Evolutionary conservation across 768 basidiomycete species (phyloP).

Genomic region (Trametes gibbosa): DNA sequence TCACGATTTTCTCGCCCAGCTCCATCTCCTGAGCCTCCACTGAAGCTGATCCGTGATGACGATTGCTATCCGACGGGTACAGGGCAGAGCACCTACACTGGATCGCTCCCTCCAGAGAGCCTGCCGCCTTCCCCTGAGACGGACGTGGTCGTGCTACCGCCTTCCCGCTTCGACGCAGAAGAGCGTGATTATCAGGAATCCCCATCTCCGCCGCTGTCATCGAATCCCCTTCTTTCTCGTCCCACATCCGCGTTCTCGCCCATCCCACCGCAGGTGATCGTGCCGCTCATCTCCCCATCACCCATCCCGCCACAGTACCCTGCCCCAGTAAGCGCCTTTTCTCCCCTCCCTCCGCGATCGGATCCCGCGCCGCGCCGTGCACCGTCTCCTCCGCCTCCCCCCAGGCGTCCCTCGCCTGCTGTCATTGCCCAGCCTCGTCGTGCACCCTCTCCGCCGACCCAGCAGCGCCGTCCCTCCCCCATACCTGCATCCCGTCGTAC

Average conservation of each 20-base stretch:
- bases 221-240: constrained; percentile 6
- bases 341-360: constrained; percentile 2
- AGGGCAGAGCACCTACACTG: not conserved
- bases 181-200: constrained; percentile 3
- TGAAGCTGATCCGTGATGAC: not conserved
- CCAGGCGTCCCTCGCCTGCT: not conserved
- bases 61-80: not conserved
- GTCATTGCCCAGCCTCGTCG: not conserved
- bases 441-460: not conserved
- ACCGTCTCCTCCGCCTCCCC: constrained; percentile 5
- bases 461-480: not conserved
- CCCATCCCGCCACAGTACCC: constrained; percentile 8
- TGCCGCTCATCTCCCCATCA: constrained; percentile 1
- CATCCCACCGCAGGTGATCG: not conserved
- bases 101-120: not conserved
- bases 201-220: constrained; percentile 16
- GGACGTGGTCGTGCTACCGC: constrained; percentile 7
- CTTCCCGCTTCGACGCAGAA: not conserved
- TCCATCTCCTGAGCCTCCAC: not conserved
- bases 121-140: not conserved
- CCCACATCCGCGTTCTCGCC: constrained; percentile 15
- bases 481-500: not conserved
- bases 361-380: not conserved
- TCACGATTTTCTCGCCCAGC: not conserved
- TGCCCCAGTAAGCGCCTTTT: not conserved